These are phyloP conservation scores for Calonectria naviculata DNA, from an alignment of 2,329 filamentous ascomycete species.

Conservation along the genomic window DNA sequence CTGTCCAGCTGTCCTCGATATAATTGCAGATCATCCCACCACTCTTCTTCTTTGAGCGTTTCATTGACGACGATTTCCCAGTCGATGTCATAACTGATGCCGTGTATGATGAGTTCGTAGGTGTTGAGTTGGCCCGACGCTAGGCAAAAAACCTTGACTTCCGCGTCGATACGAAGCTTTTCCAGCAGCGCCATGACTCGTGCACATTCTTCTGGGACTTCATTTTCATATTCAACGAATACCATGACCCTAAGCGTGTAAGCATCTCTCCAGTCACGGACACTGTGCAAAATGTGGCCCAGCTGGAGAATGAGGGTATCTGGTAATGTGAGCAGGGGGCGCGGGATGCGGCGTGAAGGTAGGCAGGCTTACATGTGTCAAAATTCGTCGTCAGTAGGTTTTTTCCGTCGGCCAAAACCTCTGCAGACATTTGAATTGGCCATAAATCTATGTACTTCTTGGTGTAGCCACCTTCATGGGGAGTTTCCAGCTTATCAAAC, in stretches of 20 bases:
- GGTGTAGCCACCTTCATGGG: slow-evolving; percentile 67
- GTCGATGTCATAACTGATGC: slow-evolving; percentile 64
- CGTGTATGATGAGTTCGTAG: slow-evolving; percentile 85
- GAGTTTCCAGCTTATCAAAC: slow-evolving; percentile 81
- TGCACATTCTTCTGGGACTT: slow-evolving; percentile 81
- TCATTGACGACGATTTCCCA: slow-evolving; percentile 71
- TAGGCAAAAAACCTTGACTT: slow-evolving; percentile 85
- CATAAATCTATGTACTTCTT: slow-evolving; percentile 90
- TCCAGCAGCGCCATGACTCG: slow-evolving; percentile 80
- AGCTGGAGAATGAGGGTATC: slow-evolving; percentile 86
- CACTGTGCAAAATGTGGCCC: slow-evolving; percentile 85
- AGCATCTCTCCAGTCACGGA: slow-evolving; percentile 80
- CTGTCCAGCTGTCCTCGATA: slow-evolving; percentile 55
- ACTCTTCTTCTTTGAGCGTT: slow-evolving; percentile 76
- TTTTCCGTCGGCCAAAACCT: slow-evolving; percentile 75
- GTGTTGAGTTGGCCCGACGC: slow-evolving; percentile 77
- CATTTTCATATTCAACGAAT: slow-evolving; percentile 89
- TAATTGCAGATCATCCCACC: slow-evolving; percentile 82
- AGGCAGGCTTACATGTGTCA: slow-evolving; percentile 78
- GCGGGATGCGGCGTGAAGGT: not conserved
- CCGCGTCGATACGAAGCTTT: slow-evolving; percentile 84
- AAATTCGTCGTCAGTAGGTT: slow-evolving; percentile 87
- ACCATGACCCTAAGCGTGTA: slow-evolving; percentile 83
- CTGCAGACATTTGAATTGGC: slow-evolving; percentile 94
- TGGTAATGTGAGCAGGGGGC: slow-evolving; percentile 40